Percentiles rank a stretch among this genome's conserved stretches.
Evolutionary conservation across 1,139 yeast genomes (phyloP).

Genomic region (Wickerhamiella pararugosa): DNA sequence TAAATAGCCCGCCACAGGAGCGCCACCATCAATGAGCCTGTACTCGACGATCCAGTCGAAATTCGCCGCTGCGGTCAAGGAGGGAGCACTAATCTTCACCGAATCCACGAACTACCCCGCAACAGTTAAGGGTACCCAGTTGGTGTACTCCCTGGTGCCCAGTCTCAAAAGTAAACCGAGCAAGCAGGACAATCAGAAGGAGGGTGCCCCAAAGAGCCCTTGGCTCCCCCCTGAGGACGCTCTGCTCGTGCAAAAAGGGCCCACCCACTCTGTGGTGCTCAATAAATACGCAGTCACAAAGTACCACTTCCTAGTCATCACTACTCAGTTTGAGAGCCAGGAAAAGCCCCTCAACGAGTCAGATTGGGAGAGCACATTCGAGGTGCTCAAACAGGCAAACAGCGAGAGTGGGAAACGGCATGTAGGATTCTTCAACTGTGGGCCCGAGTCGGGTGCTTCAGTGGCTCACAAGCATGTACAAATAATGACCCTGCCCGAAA

Average conservation of each 20-base stretch:
- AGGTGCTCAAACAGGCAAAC: constrained; percentile 32
- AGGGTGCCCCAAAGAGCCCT: constrained; percentile 35
- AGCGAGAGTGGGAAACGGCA: constrained; percentile 29
- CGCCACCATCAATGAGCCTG: constrained; percentile 4
- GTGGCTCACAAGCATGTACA: constrained; percentile 89
- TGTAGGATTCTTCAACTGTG: constrained; percentile 81
- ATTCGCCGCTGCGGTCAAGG: constrained; percentile 24
- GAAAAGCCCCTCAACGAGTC: constrained; percentile 50
- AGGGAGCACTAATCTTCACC: constrained; percentile 21
- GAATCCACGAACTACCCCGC: constrained; percentile 18
- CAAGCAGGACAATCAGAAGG: constrained; percentile 23
- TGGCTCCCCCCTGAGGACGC: constrained; percentile 70
- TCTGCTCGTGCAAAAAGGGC: constrained; percentile 43
- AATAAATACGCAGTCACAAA: constrained; percentile 80
- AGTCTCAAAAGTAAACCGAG: constrained; percentile 42
- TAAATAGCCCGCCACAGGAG: no score
- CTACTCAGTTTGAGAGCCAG: constrained; percentile 60
- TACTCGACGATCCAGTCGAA: constrained; percentile 16
- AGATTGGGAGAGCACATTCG: constrained; percentile 47
- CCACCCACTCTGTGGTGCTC: constrained; percentile 40
- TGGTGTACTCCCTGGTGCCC: constrained; percentile 31
- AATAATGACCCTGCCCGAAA: constrained; percentile 53
- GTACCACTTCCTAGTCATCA: constrained; percentile 62
- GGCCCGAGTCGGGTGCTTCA: constrained; percentile 79
- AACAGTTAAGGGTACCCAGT: constrained; percentile 23